phyloP scores from a whole-genome alignment of 2,329 filamentous ascomycete genomes.

The Xylaria arbuscula region DNA sequence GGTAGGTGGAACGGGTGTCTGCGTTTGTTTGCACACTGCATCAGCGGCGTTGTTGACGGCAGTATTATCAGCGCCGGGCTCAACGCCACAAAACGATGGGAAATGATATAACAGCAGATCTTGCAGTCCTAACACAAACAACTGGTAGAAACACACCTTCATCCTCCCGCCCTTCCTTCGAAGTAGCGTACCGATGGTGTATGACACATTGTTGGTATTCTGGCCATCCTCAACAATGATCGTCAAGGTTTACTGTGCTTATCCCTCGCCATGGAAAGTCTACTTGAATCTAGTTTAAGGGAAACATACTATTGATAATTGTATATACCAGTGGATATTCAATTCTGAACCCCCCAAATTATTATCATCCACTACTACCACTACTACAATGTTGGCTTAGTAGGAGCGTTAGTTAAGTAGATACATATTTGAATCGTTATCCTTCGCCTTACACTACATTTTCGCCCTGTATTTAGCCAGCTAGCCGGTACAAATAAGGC shows the following conservation, averaged over 20 bases:
- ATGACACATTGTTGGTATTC: neutral
- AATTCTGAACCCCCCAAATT: neutral
- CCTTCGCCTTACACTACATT: conserved; percentile 25
- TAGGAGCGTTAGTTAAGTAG: neutral
- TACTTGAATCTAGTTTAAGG: conserved; percentile 1
- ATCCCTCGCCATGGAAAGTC: neutral
- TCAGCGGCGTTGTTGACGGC: conserved; percentile 18
- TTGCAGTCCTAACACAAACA: conserved; percentile 1
- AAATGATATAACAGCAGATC: neutral
- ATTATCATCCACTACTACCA: neutral
- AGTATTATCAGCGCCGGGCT: conserved; percentile 10
- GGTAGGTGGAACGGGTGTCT: conserved; percentile 4
- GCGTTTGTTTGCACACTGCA: conserved; percentile 1
- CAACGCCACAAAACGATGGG: conserved; percentile 17
- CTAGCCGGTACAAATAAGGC: conserved; percentile 19
- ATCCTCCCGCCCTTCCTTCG: neutral
- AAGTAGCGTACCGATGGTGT: neutral
- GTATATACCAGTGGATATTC: neutral
- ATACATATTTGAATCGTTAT: neutral
- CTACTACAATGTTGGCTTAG: neutral
- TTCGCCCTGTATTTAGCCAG: conserved; percentile 7
- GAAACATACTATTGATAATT: conserved; percentile 4
- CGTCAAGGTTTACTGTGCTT: neutral
- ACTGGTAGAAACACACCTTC: neutral
- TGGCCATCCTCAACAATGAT: neutral